Percentiles rank a stretch among this genome's conserved stretches.
These are phyloP conservation scores for Alternaria brassicicola DNA, from an alignment of 2,329 filamentous ascomycete species.

Conservation along the genomic window DNA sequence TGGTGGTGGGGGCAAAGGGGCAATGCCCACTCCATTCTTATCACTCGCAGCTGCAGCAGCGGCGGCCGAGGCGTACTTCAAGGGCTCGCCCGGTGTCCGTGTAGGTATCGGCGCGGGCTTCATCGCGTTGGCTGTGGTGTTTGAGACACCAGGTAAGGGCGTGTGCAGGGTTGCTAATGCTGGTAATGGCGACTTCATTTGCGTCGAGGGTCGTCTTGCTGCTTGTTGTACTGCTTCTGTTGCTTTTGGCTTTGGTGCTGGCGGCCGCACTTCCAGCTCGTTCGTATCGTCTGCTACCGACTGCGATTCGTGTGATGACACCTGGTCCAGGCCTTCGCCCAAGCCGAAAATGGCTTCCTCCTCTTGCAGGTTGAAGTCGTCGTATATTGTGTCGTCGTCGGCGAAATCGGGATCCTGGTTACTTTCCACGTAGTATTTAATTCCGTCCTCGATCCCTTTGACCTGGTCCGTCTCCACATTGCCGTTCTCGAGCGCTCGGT, in stretches of 20 bases:
- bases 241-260: constrained; percentile 60
- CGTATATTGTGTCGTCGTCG: constrained; percentile 94
- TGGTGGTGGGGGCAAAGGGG: constrained; percentile 89
- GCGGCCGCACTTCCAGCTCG: constrained; percentile 62
- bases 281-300: constrained; percentile 84
- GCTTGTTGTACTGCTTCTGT: constrained; percentile 64
- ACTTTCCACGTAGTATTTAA: constrained; percentile 93
- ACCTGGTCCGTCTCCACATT: constrained; percentile 88
- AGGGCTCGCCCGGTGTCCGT: constrained; percentile 81
- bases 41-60: constrained; percentile 91
- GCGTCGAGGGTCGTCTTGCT: constrained; percentile 77
- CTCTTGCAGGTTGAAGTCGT: constrained; percentile 89
- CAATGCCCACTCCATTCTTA: constrained; percentile 86
- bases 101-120: constrained; percentile 90
- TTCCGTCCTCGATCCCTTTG: constrained; percentile 85
- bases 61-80: constrained; percentile 96
- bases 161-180: constrained; percentile 88
- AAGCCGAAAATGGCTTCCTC: constrained; percentile 90
- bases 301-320: constrained; percentile 94
- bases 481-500: constrained; percentile 89
- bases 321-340: constrained; percentile 77
- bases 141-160: constrained; percentile 67
- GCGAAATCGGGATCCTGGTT: constrained; percentile 88
- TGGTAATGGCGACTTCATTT: constrained; percentile 93
- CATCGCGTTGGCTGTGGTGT: constrained; percentile 70